Evolutionary conservation across 352 stramenopile species (phyloP).

Genomic region (Phytophthora pini): DNA sequence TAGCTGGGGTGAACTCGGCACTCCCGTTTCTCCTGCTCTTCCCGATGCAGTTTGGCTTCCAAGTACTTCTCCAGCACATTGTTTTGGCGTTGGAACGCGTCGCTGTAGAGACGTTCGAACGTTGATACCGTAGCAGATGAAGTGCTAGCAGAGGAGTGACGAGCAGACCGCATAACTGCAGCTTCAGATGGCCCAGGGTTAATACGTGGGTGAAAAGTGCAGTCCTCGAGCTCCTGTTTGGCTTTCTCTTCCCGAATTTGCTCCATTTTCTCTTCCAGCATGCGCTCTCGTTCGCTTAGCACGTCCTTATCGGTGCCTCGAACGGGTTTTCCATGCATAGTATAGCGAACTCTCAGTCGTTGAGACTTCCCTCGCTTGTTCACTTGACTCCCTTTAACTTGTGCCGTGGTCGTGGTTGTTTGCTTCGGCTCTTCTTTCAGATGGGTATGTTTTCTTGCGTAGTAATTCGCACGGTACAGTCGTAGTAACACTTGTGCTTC

Average conservation of each 20-base stretch:
- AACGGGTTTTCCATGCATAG: conserved; percentile 45
- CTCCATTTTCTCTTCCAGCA: conserved; percentile 31
- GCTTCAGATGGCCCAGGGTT: conserved; percentile 14
- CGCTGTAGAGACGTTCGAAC: conserved; percentile 62
- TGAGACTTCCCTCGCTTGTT: conserved; percentile 12
- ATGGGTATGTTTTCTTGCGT: conserved; percentile 35
- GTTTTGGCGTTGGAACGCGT: conserved; percentile 61
- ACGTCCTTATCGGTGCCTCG: conserved; percentile 30
- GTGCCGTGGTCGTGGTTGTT: background rate
- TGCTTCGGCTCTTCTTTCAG: conserved; percentile 10
- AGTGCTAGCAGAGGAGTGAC: background rate
- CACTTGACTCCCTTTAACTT: background rate
- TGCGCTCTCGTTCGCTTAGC: conserved; percentile 40
- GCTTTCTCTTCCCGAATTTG: conserved; percentile 47
- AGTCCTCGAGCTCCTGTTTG: conserved; percentile 50
- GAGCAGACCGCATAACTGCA: conserved; percentile 1
- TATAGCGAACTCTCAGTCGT: conserved; percentile 35
- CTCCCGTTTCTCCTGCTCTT: conserved; percentile 55
- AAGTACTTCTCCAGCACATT: conserved; percentile 47
- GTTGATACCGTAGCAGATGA: conserved; percentile 20
- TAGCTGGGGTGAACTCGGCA: conserved; percentile 47
- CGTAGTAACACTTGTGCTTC: conserved; percentile 25
- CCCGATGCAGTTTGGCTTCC: conserved; percentile 43
- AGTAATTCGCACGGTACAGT: conserved; percentile 51
- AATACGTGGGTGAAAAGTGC: conserved; percentile 61